phyloP scores from a whole-genome alignment of 2,329 filamentous ascomycete genomes.

The Cercospora nicotianae region DNA sequence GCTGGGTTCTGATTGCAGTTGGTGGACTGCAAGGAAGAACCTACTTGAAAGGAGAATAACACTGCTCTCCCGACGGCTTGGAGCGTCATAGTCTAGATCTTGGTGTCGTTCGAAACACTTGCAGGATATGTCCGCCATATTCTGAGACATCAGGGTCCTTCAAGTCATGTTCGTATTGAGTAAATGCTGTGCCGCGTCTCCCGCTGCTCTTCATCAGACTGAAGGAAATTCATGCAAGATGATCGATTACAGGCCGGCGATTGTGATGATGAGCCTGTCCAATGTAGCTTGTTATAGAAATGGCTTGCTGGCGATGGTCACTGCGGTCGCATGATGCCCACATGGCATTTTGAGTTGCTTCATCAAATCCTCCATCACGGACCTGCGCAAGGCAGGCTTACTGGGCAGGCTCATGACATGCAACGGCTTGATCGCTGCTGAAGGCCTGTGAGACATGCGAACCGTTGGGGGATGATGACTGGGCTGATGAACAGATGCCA shows the following conservation, averaged over 20 bases:
- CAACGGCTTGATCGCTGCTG: constrained; percentile 3
- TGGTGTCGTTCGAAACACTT: not conserved
- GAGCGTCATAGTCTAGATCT: not conserved
- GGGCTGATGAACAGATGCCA: not conserved
- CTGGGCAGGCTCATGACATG: not conserved
- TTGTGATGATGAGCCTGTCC: not conserved
- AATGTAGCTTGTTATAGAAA: not conserved
- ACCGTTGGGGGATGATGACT: not conserved
- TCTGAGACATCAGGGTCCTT: not conserved
- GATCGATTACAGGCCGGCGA: not conserved
- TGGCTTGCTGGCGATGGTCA: not conserved
- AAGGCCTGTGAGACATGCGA: not conserved
- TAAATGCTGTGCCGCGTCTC: not conserved
- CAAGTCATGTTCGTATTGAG: not conserved
- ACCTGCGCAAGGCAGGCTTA: not conserved
- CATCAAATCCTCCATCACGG: not conserved
- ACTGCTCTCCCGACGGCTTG: not conserved
- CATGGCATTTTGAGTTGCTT: constrained; percentile 2
- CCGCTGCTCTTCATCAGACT: not conserved
- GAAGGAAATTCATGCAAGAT: not conserved
- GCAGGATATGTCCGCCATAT: not conserved
- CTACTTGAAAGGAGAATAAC: not conserved
- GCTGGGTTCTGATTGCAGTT: not conserved
- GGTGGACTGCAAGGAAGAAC: not conserved
- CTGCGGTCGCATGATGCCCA: not conserved